Conservation (phyloP, 768 basidiomycete species). For the Mycena polygramma region DNA sequence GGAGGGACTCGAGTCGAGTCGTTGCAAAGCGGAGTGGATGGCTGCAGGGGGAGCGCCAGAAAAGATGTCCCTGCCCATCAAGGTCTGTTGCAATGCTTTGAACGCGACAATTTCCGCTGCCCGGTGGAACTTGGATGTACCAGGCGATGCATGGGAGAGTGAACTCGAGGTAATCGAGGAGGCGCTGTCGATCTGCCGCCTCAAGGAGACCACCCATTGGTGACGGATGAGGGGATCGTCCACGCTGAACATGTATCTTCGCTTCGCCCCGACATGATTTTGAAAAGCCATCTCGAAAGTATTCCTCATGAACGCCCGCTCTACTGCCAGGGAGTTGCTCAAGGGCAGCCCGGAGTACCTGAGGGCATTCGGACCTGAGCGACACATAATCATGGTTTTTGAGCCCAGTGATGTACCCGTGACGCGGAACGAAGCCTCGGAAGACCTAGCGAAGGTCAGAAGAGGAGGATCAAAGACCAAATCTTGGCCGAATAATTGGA, state of each 20-base stretch:
- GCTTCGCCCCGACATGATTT: conserved; percentile 73
- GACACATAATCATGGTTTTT: conserved; percentile 86
- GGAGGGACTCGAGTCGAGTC: conserved; percentile 41
- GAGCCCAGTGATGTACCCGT: conserved; percentile 88
- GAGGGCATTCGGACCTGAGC: conserved; percentile 86
- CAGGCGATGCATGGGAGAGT: conserved; percentile 51
- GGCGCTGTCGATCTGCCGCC: conserved; percentile 73
- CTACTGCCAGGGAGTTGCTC: conserved; percentile 82
- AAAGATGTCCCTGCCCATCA: conserved; percentile 60
- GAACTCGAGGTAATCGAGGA: conserved; percentile 46
- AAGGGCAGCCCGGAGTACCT: conserved; percentile 86
- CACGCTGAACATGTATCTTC: conserved; percentile 96
- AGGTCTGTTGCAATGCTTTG: conserved; percentile 85
- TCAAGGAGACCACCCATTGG: conserved; percentile 79
- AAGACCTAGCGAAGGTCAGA: conserved; percentile 82
- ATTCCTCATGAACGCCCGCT: conserved; percentile 96
- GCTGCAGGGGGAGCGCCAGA: conserved; percentile 31
- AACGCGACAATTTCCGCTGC: conserved; percentile 85
- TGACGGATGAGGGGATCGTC: conserved; percentile 82
- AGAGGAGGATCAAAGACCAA: conserved; percentile 89
- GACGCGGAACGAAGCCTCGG: conserved; percentile 91
- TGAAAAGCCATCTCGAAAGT: conserved; percentile 94
- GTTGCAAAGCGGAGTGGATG: conserved; percentile 48
- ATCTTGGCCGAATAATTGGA: conserved; percentile 90
- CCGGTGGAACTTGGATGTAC: conserved; percentile 63